Conservation (phyloP, 2,329 filamentous ascomycete genomes). For the Dryadomyces quercivorus region DNA sequence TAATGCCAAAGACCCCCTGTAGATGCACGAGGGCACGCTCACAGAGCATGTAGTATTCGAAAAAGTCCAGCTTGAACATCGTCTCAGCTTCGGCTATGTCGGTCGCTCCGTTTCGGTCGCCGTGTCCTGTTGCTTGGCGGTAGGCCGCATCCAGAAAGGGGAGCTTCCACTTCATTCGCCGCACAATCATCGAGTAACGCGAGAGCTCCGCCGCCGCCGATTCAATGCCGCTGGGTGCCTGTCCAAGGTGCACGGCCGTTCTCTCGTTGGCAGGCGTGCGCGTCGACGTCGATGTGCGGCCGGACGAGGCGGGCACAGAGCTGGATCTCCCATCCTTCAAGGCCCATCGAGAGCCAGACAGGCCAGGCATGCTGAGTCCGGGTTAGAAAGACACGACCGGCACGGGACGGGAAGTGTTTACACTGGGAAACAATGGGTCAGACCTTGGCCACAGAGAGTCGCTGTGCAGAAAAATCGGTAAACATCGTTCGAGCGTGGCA, state of each 20-base stretch:
- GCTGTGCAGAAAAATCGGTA: no score
- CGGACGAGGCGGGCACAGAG: constrained; percentile 4
- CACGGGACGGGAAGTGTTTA: no score
- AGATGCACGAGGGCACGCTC: constrained; percentile 59
- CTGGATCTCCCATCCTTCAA: constrained; percentile 1
- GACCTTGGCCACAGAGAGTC: no score
- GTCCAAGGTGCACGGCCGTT: neutral
- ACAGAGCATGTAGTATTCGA: constrained; percentile 63
- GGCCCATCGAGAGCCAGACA: constrained; percentile 10
- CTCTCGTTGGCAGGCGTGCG: neutral
- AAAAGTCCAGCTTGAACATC: constrained; percentile 70
- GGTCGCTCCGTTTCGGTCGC: constrained; percentile 16
- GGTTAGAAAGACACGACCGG: neutral
- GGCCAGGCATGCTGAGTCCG: constrained; percentile 6
- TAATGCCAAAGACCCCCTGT: constrained; percentile 50
- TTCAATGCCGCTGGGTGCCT: neutral
- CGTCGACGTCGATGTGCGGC: neutral
- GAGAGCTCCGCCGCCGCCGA: constrained; percentile 28
- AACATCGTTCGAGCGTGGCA: no score
- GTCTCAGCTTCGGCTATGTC: constrained; percentile 38
- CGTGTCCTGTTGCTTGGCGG: constrained; percentile 25
- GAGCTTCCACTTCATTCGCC: constrained; percentile 51
- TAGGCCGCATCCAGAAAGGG: constrained; percentile 47
- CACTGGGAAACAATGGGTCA: no score
- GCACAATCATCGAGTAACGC: constrained; percentile 48